Conservation (phyloP, 768 basidiomycete genomes). For the Suillus sp. region DNA sequence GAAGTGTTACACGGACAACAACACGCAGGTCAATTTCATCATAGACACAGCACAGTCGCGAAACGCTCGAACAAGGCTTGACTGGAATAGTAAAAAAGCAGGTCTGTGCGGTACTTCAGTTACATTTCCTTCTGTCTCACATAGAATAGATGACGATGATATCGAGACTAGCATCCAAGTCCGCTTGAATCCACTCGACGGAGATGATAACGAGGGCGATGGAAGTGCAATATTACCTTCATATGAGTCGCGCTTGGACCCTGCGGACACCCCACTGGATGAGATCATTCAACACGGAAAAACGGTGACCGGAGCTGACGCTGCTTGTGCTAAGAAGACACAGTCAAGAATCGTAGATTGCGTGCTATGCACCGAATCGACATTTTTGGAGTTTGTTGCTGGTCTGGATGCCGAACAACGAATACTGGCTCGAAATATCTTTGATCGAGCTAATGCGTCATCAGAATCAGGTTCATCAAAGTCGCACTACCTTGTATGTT, state of each 20-base stretch:
- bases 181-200: conserved; percentile 18
- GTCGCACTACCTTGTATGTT: conserved; percentile 35
- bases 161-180: conserved; percentile 70
- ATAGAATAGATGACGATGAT: conserved; percentile 71
- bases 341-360: conserved; percentile 36
- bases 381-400: conserved; percentile 24
- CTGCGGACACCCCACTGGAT: neutral
- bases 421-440: conserved; percentile 20
- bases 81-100: conserved; percentile 91
- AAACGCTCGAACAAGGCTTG: conserved; percentile 54
- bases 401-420: conserved; percentile 25
- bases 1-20: neutral
- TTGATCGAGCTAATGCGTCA: conserved; percentile 19
- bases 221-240: neutral
- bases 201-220: conserved; percentile 3
- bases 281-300: conserved; percentile 43
- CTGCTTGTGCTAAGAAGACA: conserved; percentile 47
- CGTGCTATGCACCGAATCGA: conserved; percentile 28
- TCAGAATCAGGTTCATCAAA: conserved; percentile 32
- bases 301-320: conserved; percentile 42
- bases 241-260: neutral
- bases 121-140: neutral
- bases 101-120: conserved; percentile 42
- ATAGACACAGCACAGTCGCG: conserved; percentile 67
- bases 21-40: conserved; percentile 64